A percentile compares a stretch with the other conserved stretches of the same genome.
Conservation (phyloP, 176 grass and related monocot genomes). For the Zea mays region Zm-B73-REFERENCE-NAM-5.0 NC_050098.1:200345501-200346000, state of each 20-base stretch:
- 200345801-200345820: conserved; percentile 47
- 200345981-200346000: conserved; percentile 71
- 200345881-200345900: conserved; percentile 31
- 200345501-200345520: neutral
- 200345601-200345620: neutral
- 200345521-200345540: neutral
- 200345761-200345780: conserved; percentile 49
- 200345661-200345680: conserved; percentile 15
- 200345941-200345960: conserved; percentile 75
- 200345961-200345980: conserved; percentile 86
- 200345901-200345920: conserved; percentile 40
- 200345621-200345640: neutral
- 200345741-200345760: conserved; percentile 36
- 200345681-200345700: conserved; percentile 16
- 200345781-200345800: conserved; percentile 51
- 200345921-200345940: conserved; percentile 91
- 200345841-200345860: conserved; percentile 52
- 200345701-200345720: conserved; percentile 14
- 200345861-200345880: conserved; percentile 21
- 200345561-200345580: neutral
- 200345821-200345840: conserved; percentile 75
- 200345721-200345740: neutral
- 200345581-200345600: neutral
- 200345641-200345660: conserved; percentile 16
- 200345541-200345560: neutral